phyloP scores from a whole-genome alignment of 2,329 filamentous ascomycete genomes.

The Ophiobolus disseminans region DNA sequence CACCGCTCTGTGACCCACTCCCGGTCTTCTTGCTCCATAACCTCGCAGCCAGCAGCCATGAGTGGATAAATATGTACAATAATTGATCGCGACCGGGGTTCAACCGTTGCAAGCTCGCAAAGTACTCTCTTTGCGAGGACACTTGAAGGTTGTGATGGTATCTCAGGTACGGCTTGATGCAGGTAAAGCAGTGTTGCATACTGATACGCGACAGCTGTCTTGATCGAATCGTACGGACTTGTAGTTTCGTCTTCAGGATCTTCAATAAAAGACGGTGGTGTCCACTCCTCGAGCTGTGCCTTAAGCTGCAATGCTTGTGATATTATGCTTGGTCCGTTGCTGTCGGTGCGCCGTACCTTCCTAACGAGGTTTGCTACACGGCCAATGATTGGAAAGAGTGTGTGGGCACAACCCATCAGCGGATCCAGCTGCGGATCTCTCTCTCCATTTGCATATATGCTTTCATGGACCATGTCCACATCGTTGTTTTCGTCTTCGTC shows the following conservation, averaged over 20 bases:
- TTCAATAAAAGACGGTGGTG: conserved; percentile 64
- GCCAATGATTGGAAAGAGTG: conserved; percentile 72
- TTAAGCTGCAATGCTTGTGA: conserved; percentile 69
- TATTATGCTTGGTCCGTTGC: conserved; percentile 68
- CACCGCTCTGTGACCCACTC: conserved; percentile 70
- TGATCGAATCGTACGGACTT: conserved; percentile 68
- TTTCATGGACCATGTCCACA: conserved; percentile 53
- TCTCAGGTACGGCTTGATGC: conserved; percentile 72
- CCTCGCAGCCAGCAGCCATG: conserved; percentile 71
- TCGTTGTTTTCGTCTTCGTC: conserved; percentile 64
- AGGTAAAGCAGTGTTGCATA: conserved; percentile 71
- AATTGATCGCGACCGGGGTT: conserved; percentile 66
- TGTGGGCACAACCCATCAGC: conserved; percentile 72
- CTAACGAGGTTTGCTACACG: conserved; percentile 71
- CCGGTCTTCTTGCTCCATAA: conserved; percentile 64
- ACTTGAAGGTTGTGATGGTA: conserved; percentile 65
- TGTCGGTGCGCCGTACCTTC: conserved; percentile 61
- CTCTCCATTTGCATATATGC: conserved; percentile 40
- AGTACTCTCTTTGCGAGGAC: conserved; percentile 69
- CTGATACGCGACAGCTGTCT: conserved; percentile 71
- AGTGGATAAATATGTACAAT: conserved; percentile 76
- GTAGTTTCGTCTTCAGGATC: conserved; percentile 69
- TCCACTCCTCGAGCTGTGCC: conserved; percentile 66
- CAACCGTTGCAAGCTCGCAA: conserved; percentile 68
- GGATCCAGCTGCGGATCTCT: conserved; percentile 68